Evolutionary conservation across 495 filamentous ascomycete genomes (phyloP), one percentile per base, ranked within the genome.

Genomic region (Aspergillus wentii): DNA sequence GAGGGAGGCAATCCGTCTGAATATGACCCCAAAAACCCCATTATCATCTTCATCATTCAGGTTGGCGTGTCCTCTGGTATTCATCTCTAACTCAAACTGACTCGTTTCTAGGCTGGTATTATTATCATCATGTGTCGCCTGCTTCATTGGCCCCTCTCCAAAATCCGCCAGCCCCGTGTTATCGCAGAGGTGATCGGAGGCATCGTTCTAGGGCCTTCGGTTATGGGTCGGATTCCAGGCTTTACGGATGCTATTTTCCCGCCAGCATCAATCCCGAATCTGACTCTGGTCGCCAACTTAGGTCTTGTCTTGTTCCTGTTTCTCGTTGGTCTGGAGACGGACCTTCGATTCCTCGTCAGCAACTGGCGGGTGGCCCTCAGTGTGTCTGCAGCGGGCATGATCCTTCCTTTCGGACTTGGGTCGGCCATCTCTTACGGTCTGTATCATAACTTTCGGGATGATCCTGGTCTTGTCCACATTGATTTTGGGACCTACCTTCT

Each of bases 151-250:
- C 92, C 91, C 16, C 75, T 97, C 7, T 88, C 86, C 37, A 85
- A 83, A 52, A 66, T 96, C 30, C 83, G 85, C 38, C 91, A 97
- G 55, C 91, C 91, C 31, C 79, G 84, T 41, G 91, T 97, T 41
- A 98, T 98, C 49, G 88, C 92, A 28, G 92, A 97, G 74, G 88
- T 98, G 27, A 83, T 98, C 43, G 90, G 83, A 16, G 92, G 92
- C 38, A 89, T 98, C 51, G 54, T 98, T 4, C 71, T 98, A 7
- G 92, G 90, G 26, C 90, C 87, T 5, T 87, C 85, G 1, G 87
- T 94, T 14, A 74, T 94, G 73, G 85, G 86, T 45, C 79, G 80
- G 20, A 85, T 94, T 23, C 86, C 86, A 3, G 82, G 83, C 33
- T 98, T 95, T 61, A 76, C 76, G 20, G 55, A 74, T 4, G 63